Conservation (phyloP, 1,284 basidiomycete species). For the Boletus hoseneyae region DNA sequence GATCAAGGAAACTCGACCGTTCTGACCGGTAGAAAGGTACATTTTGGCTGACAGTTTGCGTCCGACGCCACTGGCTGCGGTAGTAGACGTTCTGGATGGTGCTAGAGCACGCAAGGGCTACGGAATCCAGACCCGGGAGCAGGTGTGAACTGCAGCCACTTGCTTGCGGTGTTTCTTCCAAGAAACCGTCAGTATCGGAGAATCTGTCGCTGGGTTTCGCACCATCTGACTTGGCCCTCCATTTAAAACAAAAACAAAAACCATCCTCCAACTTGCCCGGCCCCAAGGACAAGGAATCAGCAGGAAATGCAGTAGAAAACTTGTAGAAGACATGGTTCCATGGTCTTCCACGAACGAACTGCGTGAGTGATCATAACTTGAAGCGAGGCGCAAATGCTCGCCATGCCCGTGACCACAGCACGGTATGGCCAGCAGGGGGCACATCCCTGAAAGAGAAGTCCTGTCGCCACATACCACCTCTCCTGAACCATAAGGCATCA, state of each 20-base stretch:
- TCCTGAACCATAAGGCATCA: not conserved
- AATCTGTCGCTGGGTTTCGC: constrained; percentile 25
- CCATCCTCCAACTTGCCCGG: constrained; percentile 5
- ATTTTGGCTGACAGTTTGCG: not conserved
- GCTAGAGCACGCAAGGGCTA: constrained; percentile 1
- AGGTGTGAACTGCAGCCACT: not conserved
- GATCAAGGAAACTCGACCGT: not conserved
- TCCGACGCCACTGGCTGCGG: constrained; percentile 5
- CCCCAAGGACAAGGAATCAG: constrained; percentile 5
- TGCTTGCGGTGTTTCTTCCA: constrained; percentile 2
- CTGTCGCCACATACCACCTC: too few relatives aligned
- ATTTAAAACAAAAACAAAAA: constrained; percentile 27
- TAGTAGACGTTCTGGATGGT: constrained; percentile 2
- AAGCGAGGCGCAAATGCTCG: constrained; percentile 21
- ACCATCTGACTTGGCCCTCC: not conserved
- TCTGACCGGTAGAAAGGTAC: not conserved
- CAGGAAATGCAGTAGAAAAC: constrained; percentile 6
- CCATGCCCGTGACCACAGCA: constrained; percentile 16
- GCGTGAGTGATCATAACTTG: constrained; percentile 16
- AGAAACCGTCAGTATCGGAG: constrained; percentile 17
- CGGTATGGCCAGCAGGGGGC: too few relatives aligned
- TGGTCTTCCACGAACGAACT: constrained; percentile 16
- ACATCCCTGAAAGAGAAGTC: too few relatives aligned
- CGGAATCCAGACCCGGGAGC: not conserved
- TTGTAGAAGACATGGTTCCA: constrained; percentile 8